Conservation (phyloP, 352 stramenopile species). For the Globisporangium parvum region DNA sequence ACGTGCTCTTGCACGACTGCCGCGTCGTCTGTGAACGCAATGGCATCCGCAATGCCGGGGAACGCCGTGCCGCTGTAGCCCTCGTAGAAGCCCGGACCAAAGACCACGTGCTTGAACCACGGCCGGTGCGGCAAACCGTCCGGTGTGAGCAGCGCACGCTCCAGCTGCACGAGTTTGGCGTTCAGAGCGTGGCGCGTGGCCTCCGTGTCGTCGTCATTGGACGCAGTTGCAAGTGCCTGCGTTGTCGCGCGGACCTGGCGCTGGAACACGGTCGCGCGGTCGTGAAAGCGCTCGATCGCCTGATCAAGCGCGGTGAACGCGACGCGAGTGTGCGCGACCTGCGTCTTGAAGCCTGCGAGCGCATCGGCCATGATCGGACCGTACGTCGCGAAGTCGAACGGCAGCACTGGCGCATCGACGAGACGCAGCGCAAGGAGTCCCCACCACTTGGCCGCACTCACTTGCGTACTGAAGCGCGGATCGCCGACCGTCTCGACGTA, state of each 20-base stretch:
- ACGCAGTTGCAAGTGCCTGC: constrained; percentile 1
- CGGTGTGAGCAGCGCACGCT: constrained; percentile 35
- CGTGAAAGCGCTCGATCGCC: constrained; percentile 35
- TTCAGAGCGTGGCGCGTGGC: constrained; percentile 25
- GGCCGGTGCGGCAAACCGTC: constrained; percentile 34
- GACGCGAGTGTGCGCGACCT: constrained; percentile 18
- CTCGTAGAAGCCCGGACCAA: constrained; percentile 51
- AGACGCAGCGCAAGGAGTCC: constrained; percentile 50
- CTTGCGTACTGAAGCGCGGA: constrained; percentile 48
- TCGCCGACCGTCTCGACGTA: constrained; percentile 60
- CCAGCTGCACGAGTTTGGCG: constrained; percentile 40
- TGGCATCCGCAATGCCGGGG: constrained; percentile 36
- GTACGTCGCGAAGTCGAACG: constrained; percentile 69
- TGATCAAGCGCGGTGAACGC: constrained; percentile 26
- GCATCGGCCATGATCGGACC: constrained; percentile 47
- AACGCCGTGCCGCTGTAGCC: constrained; percentile 42
- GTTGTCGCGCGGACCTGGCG: not conserved
- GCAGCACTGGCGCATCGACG: constrained; percentile 46
- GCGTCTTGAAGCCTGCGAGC: constrained; percentile 21
- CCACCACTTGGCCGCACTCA: constrained; percentile 47
- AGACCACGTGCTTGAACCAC: constrained; percentile 61
- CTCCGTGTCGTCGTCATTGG: not conserved
- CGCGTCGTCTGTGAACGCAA: constrained; percentile 34
- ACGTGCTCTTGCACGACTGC: constrained; percentile 34
- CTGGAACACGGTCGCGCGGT: constrained; percentile 26